Percentiles rank a stretch among this genome's conserved stretches.
Evolutionary conservation across 1,284 basidiomycete genomes (phyloP).

Genomic region (Apiotrichum akiyoshidainum): DNA sequence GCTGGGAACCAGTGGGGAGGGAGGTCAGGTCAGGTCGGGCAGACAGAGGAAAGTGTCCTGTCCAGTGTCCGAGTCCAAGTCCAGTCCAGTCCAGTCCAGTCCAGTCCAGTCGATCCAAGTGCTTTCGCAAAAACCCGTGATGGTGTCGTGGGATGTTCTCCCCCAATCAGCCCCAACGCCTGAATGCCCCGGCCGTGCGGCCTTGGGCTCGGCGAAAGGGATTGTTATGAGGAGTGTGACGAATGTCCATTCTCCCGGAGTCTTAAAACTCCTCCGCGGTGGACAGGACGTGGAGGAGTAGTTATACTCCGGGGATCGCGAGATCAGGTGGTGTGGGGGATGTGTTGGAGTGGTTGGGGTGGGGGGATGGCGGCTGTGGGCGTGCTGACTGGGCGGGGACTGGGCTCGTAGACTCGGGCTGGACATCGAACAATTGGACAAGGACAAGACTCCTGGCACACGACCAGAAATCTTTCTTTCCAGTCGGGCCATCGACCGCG

Average conservation of each 20-base stretch:
- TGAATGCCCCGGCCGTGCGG: conserved; percentile 44
- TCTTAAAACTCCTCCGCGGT: conserved; percentile 53
- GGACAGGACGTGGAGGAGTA: conserved; percentile 44
- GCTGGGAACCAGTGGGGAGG: not conserved
- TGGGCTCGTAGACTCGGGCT: not conserved
- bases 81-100: not conserved
- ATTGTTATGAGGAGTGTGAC: conserved; percentile 31
- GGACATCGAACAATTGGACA: not conserved
- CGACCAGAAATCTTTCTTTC: not conserved
- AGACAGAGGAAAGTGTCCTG: not conserved
- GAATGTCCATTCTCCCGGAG: conserved; percentile 44
- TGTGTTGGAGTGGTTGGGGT: conserved; percentile 54
- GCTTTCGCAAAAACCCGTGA: not conserved
- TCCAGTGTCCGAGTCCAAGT: not conserved
- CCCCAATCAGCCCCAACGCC: conserved; percentile 37
- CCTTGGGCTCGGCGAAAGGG: conserved; percentile 38
- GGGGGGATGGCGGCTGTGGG: not conserved
- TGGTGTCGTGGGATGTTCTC: conserved; percentile 34
- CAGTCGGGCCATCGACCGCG: not conserved
- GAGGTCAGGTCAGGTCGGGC: not conserved
- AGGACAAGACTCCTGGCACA: not conserved
- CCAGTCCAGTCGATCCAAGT: conserved; percentile 1
- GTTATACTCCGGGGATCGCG: conserved; percentile 50
- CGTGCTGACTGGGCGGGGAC: not conserved
- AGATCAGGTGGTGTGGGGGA: conserved; percentile 49